Base-by-base conservation (phyloP, 345 rosid species). In the Theobroma cacao region DNA sequence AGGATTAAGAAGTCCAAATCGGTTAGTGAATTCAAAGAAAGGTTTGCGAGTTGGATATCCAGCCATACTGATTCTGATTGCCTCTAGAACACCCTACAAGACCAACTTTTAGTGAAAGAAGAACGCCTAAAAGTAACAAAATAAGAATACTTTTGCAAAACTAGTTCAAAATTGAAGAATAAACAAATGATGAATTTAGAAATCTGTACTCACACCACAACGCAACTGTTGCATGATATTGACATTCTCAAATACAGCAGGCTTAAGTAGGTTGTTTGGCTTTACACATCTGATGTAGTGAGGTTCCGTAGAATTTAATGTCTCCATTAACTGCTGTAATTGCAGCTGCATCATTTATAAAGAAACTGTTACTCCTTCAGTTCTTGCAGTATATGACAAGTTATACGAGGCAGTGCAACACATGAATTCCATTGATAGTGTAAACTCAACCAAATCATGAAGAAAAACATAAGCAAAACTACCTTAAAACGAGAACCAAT, bases 401-500 rank as follows among this genome's bases (percentile, higher is more conserved):
- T 43, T 22, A 41, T 33, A 53, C 18, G 8, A 58, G 11, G 41
- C 65, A 26, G 73, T 50, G 24, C 50, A 43, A 24, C 38, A 22
- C 31, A 72, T 38, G 67, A 47, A 45, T 26, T 64, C 26, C 24
- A 55, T 13, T 3, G 63, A 36, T n/a, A 28, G 12, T 14, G 73
- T 67, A 11, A 9, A 31, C 43, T 62, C 62, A 67, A 53, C 73
- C 12, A 30, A 40, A 66, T 58, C 61, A 20, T 5, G 24, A 66
- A 60, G 68, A 79, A n/a, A 24, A 74, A 62, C 63, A 77, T 65
- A 40, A 52, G 70, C 40, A 12, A 74, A 53, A 20, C 28, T 79
- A 93, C 98, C 97, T 96, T 96, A 79, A 96, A 96, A 56, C 97
- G 97, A 78, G 97, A 92, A 9, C 98, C 98, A 10, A 96, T 96